phyloP scores from a whole-genome alignment of 768 basidiomycete species.

The Hericium rajendrae region DNA sequence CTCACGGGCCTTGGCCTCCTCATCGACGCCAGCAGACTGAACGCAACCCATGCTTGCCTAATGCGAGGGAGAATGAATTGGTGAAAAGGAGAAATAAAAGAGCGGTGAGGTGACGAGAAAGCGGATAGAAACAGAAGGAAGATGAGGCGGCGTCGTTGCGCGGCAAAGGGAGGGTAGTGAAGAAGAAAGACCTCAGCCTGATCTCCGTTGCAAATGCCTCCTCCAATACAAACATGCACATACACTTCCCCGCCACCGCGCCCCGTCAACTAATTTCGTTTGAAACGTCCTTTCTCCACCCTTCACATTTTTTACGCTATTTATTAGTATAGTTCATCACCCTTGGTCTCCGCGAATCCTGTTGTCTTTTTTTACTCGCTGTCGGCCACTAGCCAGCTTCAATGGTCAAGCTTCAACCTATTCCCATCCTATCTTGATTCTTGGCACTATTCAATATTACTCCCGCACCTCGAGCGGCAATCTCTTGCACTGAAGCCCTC shows the following conservation, averaged over 20 bases:
- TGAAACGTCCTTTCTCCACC: too few relatives aligned
- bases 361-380: too few relatives aligned
- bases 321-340: too few relatives aligned
- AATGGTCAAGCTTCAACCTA: too few relatives aligned
- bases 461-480: too few relatives aligned
- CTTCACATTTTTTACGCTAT: too few relatives aligned
- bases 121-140: not conserved
- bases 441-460: too few relatives aligned
- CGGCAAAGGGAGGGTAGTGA: slow-evolving; percentile 2
- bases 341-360: too few relatives aligned
- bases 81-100: slow-evolving; percentile 7
- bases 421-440: too few relatives aligned
- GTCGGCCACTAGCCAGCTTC: too few relatives aligned
- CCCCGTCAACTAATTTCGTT: not conserved
- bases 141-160: slow-evolving; percentile 7
- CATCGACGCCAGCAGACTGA: slow-evolving; percentile 60
- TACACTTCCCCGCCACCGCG: not conserved
- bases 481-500: too few relatives aligned
- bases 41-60: slow-evolving; percentile 56
- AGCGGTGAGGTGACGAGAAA: slow-evolving; percentile 13
- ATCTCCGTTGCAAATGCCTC: too few relatives aligned
- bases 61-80: slow-evolving; percentile 2
- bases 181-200: not conserved
- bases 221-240: not conserved
- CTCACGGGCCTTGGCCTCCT: slow-evolving; percentile 77